A percentile compares a stretch with the other conserved stretches of the same genome.
Conservation (phyloP, 805 yeast genomes). For the Priceomyces haplophilus region DNA sequence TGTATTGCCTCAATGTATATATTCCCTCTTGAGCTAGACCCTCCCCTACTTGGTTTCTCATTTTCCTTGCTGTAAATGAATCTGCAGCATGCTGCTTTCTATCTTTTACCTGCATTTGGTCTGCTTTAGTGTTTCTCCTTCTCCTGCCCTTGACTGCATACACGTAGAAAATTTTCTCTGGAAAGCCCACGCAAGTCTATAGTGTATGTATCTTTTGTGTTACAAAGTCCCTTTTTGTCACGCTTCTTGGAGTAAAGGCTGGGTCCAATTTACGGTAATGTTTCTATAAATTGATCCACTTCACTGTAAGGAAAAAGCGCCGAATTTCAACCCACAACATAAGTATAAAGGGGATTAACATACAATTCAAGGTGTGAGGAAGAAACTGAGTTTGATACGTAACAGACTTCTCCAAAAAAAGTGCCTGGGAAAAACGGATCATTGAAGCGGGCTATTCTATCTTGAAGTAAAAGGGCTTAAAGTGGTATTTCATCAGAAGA, state of each 20-base stretch:
- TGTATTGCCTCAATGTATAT: no score
- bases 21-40: no score
- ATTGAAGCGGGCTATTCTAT: neutral
- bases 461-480: neutral
- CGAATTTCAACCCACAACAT: neutral
- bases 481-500: neutral
- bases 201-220: neutral
- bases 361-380: neutral
- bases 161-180: no score
- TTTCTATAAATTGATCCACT: slow-evolving; percentile 1
- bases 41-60: no score
- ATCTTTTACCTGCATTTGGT: no score
- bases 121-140: no score
- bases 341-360: neutral
- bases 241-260: slow-evolving; percentile 1
- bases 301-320: neutral
- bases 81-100: no score
- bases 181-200: no score
- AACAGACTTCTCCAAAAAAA: neutral
- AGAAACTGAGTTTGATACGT: neutral
- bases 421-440: neutral
- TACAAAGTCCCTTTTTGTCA: neutral
- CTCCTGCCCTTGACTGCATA: neutral
- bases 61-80: no score
- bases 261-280: neutral